Evolutionary conservation across 169 alveolate species (phyloP).

Genomic region (Cytauxzoon felis): DNA sequence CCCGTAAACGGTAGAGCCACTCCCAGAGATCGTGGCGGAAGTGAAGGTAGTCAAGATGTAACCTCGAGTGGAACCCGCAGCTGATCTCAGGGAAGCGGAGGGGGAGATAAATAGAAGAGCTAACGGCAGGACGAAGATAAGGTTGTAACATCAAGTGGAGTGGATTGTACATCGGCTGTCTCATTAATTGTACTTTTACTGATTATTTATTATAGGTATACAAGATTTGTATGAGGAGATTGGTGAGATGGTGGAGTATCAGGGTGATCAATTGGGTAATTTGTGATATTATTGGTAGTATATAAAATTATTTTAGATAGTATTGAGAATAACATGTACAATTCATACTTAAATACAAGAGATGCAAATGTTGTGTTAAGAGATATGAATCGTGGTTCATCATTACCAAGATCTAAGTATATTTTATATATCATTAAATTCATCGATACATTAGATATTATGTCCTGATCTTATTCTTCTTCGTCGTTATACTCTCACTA

Average conservation of each 20-base stretch:
- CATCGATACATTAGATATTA: not conserved
- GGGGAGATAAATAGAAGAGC: too few species aligned
- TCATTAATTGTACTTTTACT: too few species aligned
- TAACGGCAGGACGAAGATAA: too few species aligned
- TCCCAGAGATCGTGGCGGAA: too few species aligned
- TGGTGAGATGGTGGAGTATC: constrained; percentile 58
- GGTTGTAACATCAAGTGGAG: too few species aligned
- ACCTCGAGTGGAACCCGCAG: too few species aligned
- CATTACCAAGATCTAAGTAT: not conserved
- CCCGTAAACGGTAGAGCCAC: too few species aligned
- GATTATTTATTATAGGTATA: constrained; percentile 17
- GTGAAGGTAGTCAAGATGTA: too few species aligned
- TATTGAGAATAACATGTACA: constrained; percentile 52
- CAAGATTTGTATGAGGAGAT: constrained; percentile 57
- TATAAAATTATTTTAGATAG: constrained; percentile 8
- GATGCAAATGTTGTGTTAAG: constrained; percentile 23
- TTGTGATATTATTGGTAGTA: not conserved
- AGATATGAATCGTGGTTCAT: not conserved
- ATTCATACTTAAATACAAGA: constrained; percentile 28
- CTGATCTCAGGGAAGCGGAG: too few species aligned
- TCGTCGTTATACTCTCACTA: not conserved
- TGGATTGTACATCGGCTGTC: too few species aligned
- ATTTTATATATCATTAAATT: not conserved
- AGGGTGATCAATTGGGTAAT: constrained; percentile 62
- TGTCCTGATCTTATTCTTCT: not conserved